phyloP scores from a whole-genome alignment of 2,329 filamentous ascomycete genomes.

The Cercospora sp. region DNA sequence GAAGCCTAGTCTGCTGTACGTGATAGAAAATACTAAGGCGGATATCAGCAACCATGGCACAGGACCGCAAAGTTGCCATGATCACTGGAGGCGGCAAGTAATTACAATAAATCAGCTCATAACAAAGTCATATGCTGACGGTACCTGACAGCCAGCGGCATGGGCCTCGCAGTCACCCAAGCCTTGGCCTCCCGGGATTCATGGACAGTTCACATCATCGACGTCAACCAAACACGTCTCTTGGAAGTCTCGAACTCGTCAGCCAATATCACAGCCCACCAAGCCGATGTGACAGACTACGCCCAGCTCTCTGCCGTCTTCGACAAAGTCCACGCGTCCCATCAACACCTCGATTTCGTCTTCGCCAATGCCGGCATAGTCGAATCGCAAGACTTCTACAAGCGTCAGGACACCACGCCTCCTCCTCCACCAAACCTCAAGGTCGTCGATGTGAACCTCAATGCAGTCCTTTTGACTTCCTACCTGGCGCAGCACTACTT shows the following conservation, averaged over 20 bases:
- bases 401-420: slow-evolving; percentile 30
- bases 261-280: slow-evolving; percentile 41
- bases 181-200: slow-evolving; percentile 40
- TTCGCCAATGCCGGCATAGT: slow-evolving; percentile 53
- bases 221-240: slow-evolving; percentile 43
- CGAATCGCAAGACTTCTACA: slow-evolving; percentile 47
- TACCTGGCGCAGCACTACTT: slow-evolving; percentile 46
- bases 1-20: background rate
- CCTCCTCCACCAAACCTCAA: slow-evolving; percentile 39
- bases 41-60: slow-evolving; percentile 1
- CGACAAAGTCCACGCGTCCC: slow-evolving; percentile 39
- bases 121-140: background rate
- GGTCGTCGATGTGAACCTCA: slow-evolving; percentile 45
- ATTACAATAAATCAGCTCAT: background rate
- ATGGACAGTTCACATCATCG: slow-evolving; percentile 47
- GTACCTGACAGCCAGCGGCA: slow-evolving; percentile 42
- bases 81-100: slow-evolving; percentile 34
- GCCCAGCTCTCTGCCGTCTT: slow-evolving; percentile 40
- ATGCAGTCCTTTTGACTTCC: slow-evolving; percentile 42
- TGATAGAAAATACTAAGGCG: background rate
- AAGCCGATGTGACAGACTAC: slow-evolving; percentile 45
- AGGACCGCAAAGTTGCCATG: slow-evolving; percentile 29
- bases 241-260: slow-evolving; percentile 33
- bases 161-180: slow-evolving; percentile 46
- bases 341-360: slow-evolving; percentile 48